Evolutionary conservation across 2,329 filamentous ascomycete species (phyloP).

Genomic region (Teratosphaeria viscida): DNA sequence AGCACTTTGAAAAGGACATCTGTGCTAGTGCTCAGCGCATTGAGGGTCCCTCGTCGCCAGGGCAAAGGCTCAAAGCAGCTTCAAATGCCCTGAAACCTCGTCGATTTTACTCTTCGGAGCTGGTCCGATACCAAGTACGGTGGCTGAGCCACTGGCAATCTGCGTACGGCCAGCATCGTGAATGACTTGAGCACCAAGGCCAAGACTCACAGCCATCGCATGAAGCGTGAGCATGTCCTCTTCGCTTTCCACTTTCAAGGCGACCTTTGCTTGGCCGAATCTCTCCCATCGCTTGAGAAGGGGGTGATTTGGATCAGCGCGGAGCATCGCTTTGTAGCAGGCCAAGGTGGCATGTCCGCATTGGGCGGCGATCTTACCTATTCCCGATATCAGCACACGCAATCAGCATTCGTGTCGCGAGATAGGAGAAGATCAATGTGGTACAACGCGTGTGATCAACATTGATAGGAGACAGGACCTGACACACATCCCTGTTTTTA

Average conservation of each 20-base stretch:
- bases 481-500: neutral
- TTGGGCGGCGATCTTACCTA: constrained; percentile 95
- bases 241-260: constrained; percentile 77
- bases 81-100: constrained; percentile 72
- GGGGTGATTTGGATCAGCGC: constrained; percentile 43
- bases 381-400: constrained; percentile 8
- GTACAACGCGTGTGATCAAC: neutral
- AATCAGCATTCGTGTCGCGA: neutral
- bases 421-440: neutral
- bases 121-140: constrained; percentile 65
- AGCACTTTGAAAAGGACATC: neutral
- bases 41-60: neutral
- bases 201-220: constrained; percentile 69
- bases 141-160: constrained; percentile 86
- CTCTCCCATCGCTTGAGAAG: constrained; percentile 78
- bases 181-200: constrained; percentile 80
- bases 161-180: constrained; percentile 94
- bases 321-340: constrained; percentile 78
- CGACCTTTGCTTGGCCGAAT: constrained; percentile 65
- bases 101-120: constrained; percentile 83
- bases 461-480: neutral
- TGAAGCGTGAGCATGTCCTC: constrained; percentile 67
- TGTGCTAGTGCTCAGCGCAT: neutral
- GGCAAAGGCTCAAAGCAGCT: constrained; percentile 57
- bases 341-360: constrained; percentile 92